Evolutionary conservation across 1,284 basidiomycete species (phyloP), one percentile per base, ranked within the genome.

Genomic region (Singerocomus rubriflavus): DNA sequence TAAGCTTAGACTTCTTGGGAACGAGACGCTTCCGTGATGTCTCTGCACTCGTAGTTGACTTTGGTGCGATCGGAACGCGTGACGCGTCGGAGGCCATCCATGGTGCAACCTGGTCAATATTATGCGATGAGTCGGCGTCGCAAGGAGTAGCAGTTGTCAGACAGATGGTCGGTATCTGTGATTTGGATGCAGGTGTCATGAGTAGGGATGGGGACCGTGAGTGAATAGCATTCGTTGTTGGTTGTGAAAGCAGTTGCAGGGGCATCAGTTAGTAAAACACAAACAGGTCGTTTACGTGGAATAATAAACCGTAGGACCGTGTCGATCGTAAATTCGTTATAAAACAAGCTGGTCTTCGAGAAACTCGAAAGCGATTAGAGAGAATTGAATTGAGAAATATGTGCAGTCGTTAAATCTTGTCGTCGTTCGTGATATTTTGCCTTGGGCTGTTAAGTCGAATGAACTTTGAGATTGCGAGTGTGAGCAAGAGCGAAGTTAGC

Each of bases 1-100:
- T 70, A 2, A 88, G 75, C 59, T 82, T 88, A 5, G 80, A 83
- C 64, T 87, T 88, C 70, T 87, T 88, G 11, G 84, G 86, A n/a
- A 88, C 81, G 54, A 88, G 76, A 14, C 79, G 79, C 52, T 74
- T 80, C 32, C 77, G 75, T 0, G 71, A 63, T 6, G 63, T 56
- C 16, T 63, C 60, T 9, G 65, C 55, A 31, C 64, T 62, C 21
- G 53, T 51, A 27, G 38, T 56, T 56, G 25, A 55, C 57, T 62
- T 63, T 32, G 67, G 67, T 41, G 59, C 71, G 53, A 66, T 58
- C 6, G 70, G 71, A 26, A 63, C 59, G 30, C 70, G 68, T 37
- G 58, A 46, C 49, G 65, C 34, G 50, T 57, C 46, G 64, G 58
- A 21, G 56, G 61, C 26, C 54, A 57, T 62, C 73, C 72, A 73